Evolutionary conservation across 768 basidiomycete genomes (phyloP).

Genomic region (Suillus hirtellus): DNA sequence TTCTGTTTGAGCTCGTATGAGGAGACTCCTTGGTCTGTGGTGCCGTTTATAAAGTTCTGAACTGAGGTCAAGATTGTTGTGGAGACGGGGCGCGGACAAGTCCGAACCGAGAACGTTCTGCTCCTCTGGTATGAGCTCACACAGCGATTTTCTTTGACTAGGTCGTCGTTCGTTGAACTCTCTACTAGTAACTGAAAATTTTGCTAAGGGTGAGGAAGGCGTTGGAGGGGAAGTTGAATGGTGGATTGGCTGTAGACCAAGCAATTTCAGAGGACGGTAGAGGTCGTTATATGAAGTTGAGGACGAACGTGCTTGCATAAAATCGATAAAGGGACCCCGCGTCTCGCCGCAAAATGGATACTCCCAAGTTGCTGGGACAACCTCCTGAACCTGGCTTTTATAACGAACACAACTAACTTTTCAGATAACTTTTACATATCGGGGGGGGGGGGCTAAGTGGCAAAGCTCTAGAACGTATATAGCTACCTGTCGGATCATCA

Average conservation of each 20-base stretch:
- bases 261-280: conserved; percentile 16
- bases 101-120: conserved; percentile 28
- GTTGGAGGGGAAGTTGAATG: conserved; percentile 14
- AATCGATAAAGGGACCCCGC: conserved; percentile 16
- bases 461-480: no score
- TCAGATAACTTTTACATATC: conserved; percentile 29
- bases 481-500: conserved; percentile 10
- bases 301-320: conserved; percentile 39
- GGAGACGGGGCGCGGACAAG: conserved; percentile 32
- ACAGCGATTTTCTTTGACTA: conserved; percentile 23
- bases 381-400: conserved; percentile 24
- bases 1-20: conserved; percentile 48
- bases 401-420: conserved; percentile 27
- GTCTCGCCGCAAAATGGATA: conserved; percentile 11
- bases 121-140: conserved; percentile 36
- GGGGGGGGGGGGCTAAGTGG: no score
- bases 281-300: conserved; percentile 21
- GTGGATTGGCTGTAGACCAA: conserved; percentile 8
- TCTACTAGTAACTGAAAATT: conserved; percentile 9
- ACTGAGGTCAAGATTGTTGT: conserved; percentile 35
- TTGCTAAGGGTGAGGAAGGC: conserved; percentile 27
- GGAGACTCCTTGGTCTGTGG: conserved; percentile 53
- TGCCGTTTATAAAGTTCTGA: conserved; percentile 58
- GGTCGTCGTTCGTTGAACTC: conserved; percentile 16
- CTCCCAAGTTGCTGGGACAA: not conserved